Percentiles rank a stretch among this genome's conserved stretches.
phyloP scores from a whole-genome alignment of 2,329 filamentous ascomycete genomes.

The Sporothrix sp. region DNA sequence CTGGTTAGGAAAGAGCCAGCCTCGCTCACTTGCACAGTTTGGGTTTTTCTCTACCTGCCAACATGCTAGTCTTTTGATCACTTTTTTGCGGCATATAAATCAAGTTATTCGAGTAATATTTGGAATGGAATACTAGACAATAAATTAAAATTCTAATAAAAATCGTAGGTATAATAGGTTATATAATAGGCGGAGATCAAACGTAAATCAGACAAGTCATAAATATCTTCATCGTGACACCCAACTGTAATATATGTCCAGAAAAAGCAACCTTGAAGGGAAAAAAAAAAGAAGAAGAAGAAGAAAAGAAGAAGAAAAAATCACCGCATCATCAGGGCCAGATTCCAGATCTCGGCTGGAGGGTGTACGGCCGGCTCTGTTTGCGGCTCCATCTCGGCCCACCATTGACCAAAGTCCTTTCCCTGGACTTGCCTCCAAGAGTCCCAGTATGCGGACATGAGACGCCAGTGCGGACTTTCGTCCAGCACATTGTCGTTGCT shows the following conservation, averaged over 20 bases:
- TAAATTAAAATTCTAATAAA: too few species aligned
- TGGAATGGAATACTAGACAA: background rate
- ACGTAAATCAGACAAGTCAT: background rate
- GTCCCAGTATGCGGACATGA: constrained; percentile 11
- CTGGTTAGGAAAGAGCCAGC: constrained; percentile 10
- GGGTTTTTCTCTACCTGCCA: too few species aligned
- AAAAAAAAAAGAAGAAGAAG: background rate
- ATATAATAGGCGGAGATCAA: background rate
- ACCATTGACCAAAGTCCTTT: constrained; percentile 11
- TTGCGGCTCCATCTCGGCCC: constrained; percentile 12
- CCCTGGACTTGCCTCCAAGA: constrained; percentile 5
- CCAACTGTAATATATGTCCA: too few species aligned
- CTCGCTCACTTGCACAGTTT: too few species aligned
- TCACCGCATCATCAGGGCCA: background rate
- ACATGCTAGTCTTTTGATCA: too few species aligned
- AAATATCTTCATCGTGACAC: background rate
- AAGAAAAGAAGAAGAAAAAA: background rate
- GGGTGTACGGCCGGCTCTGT: constrained; percentile 8
- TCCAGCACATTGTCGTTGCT: background rate
- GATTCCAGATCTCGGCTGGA: constrained; percentile 1
- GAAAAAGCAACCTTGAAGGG: too few species aligned
- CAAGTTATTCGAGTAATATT: too few species aligned
- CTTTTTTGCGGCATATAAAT: too few species aligned
- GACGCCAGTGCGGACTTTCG: too few species aligned
- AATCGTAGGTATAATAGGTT: too few species aligned